Conservation (phyloP, 345 rosid genomes). For the Nephelium lappaceum region DNA sequence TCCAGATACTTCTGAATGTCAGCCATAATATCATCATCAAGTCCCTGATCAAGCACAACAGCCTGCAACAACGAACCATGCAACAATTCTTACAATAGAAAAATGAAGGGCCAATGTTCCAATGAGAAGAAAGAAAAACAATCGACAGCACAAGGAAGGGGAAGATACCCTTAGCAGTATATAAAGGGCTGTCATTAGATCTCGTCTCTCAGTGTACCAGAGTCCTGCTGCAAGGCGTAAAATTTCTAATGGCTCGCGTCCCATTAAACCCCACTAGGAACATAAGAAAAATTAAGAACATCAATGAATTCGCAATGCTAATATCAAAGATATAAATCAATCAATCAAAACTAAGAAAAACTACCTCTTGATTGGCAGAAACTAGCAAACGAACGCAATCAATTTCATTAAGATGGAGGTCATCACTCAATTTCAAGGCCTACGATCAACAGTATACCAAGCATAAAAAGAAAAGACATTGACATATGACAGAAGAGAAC, state of each 20-base stretch:
- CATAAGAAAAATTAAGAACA: constrained; percentile 21
- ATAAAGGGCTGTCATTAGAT: constrained; percentile 71
- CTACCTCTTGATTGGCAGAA: constrained; percentile 91
- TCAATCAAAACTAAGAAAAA: constrained; percentile 16
- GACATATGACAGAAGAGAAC: neutral
- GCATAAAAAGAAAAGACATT: neutral
- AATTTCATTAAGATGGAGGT: constrained; percentile 89
- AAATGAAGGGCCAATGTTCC: constrained; percentile 11
- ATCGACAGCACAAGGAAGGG: constrained; percentile 5
- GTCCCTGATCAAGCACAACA: constrained; percentile 84
- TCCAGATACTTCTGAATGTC: constrained; percentile 80
- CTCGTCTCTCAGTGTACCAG: constrained; percentile 95
- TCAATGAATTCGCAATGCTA: neutral
- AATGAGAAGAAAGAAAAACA: constrained; percentile 1
- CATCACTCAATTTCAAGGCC: constrained; percentile 88
- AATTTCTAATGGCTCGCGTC: constrained; percentile 79
- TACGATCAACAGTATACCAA: constrained; percentile 29
- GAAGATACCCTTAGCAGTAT: constrained; percentile 71
- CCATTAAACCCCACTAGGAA: constrained; percentile 80
- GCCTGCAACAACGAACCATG: constrained; percentile 55
- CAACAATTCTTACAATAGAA: constrained; percentile 10
- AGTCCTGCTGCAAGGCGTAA: constrained; percentile 91
- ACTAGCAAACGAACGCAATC: constrained; percentile 82
- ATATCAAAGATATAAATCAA: constrained; percentile 1
- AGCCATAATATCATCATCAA: constrained; percentile 67